Base-by-base conservation (phyloP, 2,329 filamentous ascomycete genomes). In the Rosellinia necatrix region DNA sequence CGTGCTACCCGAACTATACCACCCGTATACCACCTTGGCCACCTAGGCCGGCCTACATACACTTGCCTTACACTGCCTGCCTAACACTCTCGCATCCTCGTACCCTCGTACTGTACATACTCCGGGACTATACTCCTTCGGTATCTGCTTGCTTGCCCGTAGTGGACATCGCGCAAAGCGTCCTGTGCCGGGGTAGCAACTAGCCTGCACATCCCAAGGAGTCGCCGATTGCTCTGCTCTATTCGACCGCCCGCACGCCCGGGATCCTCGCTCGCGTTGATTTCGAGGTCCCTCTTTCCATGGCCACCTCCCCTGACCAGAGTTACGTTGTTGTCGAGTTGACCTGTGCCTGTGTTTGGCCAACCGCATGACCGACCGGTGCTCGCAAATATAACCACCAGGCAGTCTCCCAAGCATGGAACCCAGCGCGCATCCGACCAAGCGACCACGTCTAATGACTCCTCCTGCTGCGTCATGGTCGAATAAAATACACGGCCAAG, bases 391-490 rank as follows among this genome's bases (percentile, higher is more conserved):
- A 76, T 78, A 76, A 72, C 47, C 57, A 50, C 49, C 54, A 49
- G 49, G 54, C 51, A n/a, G n/a, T n/a, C 68, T 67, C 68, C 71
- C 71, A 72, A 81, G 74, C 78, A 86, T 86, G 83, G 83, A 86
- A 75, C 75, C 75, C 76, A 80, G 76, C 73, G 78, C 72, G 74
- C 81, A 81, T 68, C 81, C 85, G 68, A 74, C 72, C 69, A 86
- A 86, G 77, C 81, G 83, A 70, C 80, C 79, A 71, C 82, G 83
- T 74, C 75, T 85, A 64, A 73, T 72, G 65, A 73, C 73, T 67
- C 71, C 68, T 72, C 70, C 76, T 67, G 70, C 69, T 71, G 71
- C 76, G 70, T 79, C 79, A 70, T 76, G 76, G 77, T 70, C 73
- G 71, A 72, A 73, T 64, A 76, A 75, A 73, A 7, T 52, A 6